Evolutionary conservation across 1,139 yeast genomes (phyloP), one percentile per base, ranked within the genome.

Genomic region (Wickerhamomyces sp.): DNA sequence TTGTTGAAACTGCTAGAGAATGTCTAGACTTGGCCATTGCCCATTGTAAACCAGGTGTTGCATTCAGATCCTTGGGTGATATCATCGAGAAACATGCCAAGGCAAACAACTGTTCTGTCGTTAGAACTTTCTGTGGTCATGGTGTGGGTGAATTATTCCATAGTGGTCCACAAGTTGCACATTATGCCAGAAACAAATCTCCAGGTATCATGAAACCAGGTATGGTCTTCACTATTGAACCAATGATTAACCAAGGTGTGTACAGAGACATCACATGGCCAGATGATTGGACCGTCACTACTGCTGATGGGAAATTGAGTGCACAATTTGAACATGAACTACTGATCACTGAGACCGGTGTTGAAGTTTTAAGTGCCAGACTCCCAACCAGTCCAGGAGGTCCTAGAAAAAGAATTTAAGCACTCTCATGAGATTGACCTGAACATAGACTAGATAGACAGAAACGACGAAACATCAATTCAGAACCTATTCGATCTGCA

Each of bases 291-390:
- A 94, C 99, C 11, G 79, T 95, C 1, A 78, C 81, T 27, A 93
- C 98, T 18, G 81, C 79, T 46, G 98, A 93, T 62, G 98, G 98
- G 45, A 79, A 81, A 62, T 71, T 76, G 50, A 83, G 93, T 55
- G 99, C 99, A 1, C 99, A 94, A 67, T 94, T 94, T 59, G 95
- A 94, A 68, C 98, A 94, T 63, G 91, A 95, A 64, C 62, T 94
- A 61, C 68, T 94, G 51, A 95, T 93, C 35, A 94, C 99, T 7
- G 98, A 90, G 60, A 84, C 81, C 44, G 99, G 99, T 14, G 89
- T 84, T 37, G 99, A 94, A 67, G 84, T 93, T 10, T 76, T 94
- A 59, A 85, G 96, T 33, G 95, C 90, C 0, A 78, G 98, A 64
- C 74, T 72, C 45, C 81, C 81, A 55, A 71, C 71, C 48, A 82